These are phyloP conservation scores for Serendipita vermifera DNA, from an alignment of 768 basidiomycete species.

Conservation along the genomic window DNA sequence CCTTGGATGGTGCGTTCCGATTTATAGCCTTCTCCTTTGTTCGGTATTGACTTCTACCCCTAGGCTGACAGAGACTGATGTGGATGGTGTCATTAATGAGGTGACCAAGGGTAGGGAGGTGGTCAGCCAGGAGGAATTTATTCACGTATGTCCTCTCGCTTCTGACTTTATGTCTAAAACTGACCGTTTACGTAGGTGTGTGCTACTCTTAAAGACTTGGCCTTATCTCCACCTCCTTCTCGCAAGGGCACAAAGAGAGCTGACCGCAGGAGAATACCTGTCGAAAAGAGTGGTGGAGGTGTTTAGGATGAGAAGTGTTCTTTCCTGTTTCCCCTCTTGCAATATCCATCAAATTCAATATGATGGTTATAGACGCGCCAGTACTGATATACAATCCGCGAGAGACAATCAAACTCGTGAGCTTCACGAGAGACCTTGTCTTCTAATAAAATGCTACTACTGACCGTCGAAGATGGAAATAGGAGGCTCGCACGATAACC, in stretches of 20 bases:
- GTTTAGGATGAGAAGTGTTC: too few species aligned
- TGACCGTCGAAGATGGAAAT: too few species aligned
- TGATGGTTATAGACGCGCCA: too few species aligned
- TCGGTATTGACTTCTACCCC: conserved; percentile 27
- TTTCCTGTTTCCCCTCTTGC: too few species aligned
- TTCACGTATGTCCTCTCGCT: conserved; percentile 44
- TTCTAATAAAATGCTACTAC: too few species aligned
- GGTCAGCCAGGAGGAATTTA: conserved; percentile 73
- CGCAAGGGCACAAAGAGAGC: conserved; percentile 23
- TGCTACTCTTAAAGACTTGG: conserved; percentile 55
- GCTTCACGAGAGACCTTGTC: too few species aligned
- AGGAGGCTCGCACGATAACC: too few species aligned
- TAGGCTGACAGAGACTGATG: conserved; percentile 35
- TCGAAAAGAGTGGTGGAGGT: conserved; percentile 43
- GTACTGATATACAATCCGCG: too few species aligned
- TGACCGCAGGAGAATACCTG: conserved; percentile 36
- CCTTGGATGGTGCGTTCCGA: conserved; percentile 25
- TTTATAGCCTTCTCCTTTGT: conserved; percentile 35
- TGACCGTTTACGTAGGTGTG: conserved; percentile 39
- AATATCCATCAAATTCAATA: too few species aligned
- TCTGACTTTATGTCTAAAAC: conserved; percentile 10
- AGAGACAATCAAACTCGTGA: too few species aligned
- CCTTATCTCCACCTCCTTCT: conserved; percentile 31
- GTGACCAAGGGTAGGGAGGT: conserved; percentile 45
- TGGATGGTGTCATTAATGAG: conserved; percentile 61